Percentiles rank a stretch among this genome's conserved stretches.
These are phyloP conservation scores for Gnaphalium uliginosum DNA, from an alignment of 129 eudicot species.

Conservation along the genomic window DNA sequence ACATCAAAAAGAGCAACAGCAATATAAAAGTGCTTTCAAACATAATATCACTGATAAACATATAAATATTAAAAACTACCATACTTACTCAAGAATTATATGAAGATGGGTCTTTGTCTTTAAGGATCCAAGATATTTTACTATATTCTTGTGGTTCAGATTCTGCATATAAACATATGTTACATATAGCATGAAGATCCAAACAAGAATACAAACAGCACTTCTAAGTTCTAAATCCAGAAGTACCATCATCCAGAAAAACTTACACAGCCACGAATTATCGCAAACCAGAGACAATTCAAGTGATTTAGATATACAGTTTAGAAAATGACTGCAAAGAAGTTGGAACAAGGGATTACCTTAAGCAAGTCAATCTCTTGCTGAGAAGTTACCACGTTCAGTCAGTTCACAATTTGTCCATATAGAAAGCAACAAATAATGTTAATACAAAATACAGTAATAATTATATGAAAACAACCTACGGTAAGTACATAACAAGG, in stretches of 20 bases:
- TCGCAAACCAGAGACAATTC: constrained; percentile 7
- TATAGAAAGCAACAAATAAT: constrained; percentile 31
- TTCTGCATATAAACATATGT: constrained; percentile 50
- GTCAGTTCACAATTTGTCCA: constrained; percentile 29
- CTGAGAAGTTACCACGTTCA: constrained; percentile 48
- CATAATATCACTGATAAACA: constrained; percentile 8
- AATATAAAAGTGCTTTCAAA: constrained; percentile 17
- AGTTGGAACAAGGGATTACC: constrained; percentile 45
- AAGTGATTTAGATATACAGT: not conserved
- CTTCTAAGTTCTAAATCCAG: not conserved
- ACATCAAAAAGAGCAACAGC: constrained; percentile 16
- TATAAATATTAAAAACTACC: constrained; percentile 4
- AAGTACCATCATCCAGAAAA: not conserved
- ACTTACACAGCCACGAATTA: constrained; percentile 2
- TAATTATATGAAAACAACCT: not conserved
- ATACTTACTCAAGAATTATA: constrained; percentile 93
- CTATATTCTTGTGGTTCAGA: constrained; percentile 93
- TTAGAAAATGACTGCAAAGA: not conserved
- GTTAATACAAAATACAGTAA: constrained; percentile 14
- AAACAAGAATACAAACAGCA: not conserved
- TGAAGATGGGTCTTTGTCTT: constrained; percentile 94
- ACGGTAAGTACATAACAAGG: constrained; percentile 6
- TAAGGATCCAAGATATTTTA: constrained; percentile 92
- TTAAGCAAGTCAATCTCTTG: constrained; percentile 97
- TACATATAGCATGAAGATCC: not conserved